Evolutionary conservation across 1,139 yeast species (phyloP).

Genomic region (Yamadazyma atmosphaerica): DNA sequence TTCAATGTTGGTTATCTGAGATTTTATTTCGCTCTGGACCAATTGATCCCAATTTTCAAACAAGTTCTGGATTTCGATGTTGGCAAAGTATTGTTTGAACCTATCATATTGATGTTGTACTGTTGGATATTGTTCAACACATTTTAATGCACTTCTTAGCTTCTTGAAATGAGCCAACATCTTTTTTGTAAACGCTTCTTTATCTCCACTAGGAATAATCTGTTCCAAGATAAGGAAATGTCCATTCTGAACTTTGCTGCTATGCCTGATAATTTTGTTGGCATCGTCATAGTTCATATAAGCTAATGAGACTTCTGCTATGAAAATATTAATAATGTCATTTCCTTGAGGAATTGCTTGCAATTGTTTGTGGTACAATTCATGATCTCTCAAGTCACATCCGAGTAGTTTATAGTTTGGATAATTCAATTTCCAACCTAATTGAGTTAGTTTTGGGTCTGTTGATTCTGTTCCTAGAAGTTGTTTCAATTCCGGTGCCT

Average conservation of each 20-base stretch:
- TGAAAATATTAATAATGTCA: constrained; percentile 48
- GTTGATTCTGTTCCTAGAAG: constrained; percentile 40
- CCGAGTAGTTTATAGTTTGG: constrained; percentile 60
- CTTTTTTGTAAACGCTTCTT: constrained; percentile 70
- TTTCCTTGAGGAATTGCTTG: constrained; percentile 19
- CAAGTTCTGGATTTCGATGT: constrained; percentile 56
- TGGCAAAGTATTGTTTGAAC: constrained; percentile 44
- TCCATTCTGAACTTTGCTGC: constrained; percentile 48
- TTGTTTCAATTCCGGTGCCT: constrained; percentile 45
- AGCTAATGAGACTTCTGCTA: constrained; percentile 83
- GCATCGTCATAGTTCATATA: constrained; percentile 73
- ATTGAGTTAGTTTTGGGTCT: constrained; percentile 2
- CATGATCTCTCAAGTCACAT: constrained; percentile 62
- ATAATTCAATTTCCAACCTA: constrained; percentile 41
- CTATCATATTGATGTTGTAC: constrained; percentile 50
- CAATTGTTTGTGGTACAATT: constrained; percentile 40
- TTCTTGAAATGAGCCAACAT: constrained; percentile 74
- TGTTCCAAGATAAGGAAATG: constrained; percentile 75
- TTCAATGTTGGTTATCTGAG: constrained; percentile 49
- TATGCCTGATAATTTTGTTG: constrained; percentile 57
- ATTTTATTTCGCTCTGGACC: constrained; percentile 40
- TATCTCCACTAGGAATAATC: constrained; percentile 60
- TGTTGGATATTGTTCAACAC: constrained; percentile 61
- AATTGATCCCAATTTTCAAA: constrained; percentile 56
- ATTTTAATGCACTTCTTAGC: constrained; percentile 67